Conservation (phyloP, 306 rosid species). For the Acmispon strigosus region DNA sequence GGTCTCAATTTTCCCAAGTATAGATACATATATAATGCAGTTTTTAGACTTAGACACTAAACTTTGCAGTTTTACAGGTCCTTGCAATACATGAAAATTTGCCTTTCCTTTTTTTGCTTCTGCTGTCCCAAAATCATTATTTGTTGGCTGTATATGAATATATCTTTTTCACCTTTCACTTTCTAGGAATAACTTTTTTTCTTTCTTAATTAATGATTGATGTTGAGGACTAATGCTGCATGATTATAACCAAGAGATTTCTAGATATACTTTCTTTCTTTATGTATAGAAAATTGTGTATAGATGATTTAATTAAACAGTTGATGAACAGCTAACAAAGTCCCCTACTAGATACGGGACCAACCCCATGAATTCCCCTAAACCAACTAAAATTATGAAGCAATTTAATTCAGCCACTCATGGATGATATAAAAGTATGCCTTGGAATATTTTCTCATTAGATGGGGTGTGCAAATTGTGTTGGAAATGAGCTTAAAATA, state of each 20-base stretch:
- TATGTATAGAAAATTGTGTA: neutral
- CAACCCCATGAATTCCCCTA: neutral
- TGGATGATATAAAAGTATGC: neutral
- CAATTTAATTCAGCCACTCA: neutral
- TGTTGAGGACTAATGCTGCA: neutral
- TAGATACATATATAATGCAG: constrained; percentile 5
- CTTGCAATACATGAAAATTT: neutral
- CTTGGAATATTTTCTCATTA: neutral
- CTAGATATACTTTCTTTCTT: neutral
- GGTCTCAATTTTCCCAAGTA: neutral
- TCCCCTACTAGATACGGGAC: constrained; percentile 17
- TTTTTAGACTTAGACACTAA: neutral
- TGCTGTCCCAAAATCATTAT: neutral
- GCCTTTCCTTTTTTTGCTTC: neutral
- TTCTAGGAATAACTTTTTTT: neutral
- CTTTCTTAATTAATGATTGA: constrained; percentile 3
- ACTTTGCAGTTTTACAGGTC: constrained; percentile 1
- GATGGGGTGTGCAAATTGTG: neutral
- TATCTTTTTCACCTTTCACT: constrained; percentile 26
- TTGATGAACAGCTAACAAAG: neutral
- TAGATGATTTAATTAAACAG: neutral
- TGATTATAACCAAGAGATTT: constrained; percentile 4
- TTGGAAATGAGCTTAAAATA: constrained; percentile 14
- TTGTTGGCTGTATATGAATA: neutral
- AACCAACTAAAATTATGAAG: neutral